A percentile compares a stretch with the other conserved stretches of the same genome.
These are phyloP conservation scores for Phlebiopsis flavidoalba DNA, from an alignment of 768 basidiomycete genomes.

Conservation along the genomic window DNA sequence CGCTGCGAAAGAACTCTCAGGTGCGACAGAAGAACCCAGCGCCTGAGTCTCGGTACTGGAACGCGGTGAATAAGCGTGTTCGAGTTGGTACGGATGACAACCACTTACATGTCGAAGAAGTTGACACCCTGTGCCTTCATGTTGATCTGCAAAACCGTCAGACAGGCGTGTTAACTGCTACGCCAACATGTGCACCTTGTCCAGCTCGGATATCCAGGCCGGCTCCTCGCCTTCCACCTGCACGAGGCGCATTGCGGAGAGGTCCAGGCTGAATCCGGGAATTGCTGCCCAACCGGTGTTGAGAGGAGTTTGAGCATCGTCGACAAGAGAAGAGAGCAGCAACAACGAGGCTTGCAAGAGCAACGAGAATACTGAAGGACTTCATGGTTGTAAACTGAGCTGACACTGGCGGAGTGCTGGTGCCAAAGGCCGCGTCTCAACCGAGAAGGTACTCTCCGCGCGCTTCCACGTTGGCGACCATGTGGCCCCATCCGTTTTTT, in stretches of 20 bases:
- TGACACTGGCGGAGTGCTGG: neutral
- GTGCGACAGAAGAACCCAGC: conserved; percentile 40
- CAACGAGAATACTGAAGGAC: conserved; percentile 38
- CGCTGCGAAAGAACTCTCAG: conserved; percentile 22
- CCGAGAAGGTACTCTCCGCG: conserved; percentile 3
- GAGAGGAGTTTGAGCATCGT: conserved; percentile 37
- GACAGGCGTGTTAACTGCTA: neutral
- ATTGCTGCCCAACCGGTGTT: conserved; percentile 18
- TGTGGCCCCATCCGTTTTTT: neutral
- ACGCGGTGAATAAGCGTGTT: neutral
- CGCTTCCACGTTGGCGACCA: neutral
- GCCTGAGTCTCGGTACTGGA: conserved; percentile 71
- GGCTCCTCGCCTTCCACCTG: conserved; percentile 67
- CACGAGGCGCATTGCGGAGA: conserved; percentile 68
- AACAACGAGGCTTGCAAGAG: conserved; percentile 37
- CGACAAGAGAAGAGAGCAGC: conserved; percentile 30
- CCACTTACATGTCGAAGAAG: conserved; percentile 78
- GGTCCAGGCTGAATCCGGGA: conserved; percentile 68
- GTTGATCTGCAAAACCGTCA: conserved; percentile 48
- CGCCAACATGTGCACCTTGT: conserved; percentile 53
- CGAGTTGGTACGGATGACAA: neutral
- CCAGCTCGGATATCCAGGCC: conserved; percentile 82
- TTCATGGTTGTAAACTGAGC: conserved; percentile 35
- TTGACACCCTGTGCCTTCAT: conserved; percentile 72
- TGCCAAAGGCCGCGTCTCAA: conserved; percentile 2